A percentile compares a stretch with the other conserved stretches of the same genome.
phyloP scores from a whole-genome alignment of 2,329 filamentous ascomycete species.

The Fusarium citri region DNA sequence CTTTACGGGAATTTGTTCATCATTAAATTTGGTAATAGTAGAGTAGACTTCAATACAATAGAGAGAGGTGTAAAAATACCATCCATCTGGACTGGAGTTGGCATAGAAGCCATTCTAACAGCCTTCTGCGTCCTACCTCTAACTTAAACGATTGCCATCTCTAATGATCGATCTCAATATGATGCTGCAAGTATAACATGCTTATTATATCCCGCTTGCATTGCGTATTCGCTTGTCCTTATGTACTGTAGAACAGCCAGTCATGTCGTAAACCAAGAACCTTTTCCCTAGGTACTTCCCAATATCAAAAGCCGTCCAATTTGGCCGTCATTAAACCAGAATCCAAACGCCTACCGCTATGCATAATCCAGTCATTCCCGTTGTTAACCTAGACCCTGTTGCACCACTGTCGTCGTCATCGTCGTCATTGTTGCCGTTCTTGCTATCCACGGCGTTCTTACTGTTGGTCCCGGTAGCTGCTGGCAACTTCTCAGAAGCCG shows the following conservation, averaged over 20 bases:
- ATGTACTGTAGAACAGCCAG: neutral
- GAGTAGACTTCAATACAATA: neutral
- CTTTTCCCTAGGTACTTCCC: neutral
- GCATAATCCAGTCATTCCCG: constrained; percentile 47
- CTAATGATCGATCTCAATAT: neutral
- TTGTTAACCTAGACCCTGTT: constrained; percentile 26
- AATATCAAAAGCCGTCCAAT: constrained; percentile 1
- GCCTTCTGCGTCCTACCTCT: neutral
- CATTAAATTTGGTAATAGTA: too few relatives aligned
- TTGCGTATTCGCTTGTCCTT: neutral
- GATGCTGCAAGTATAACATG: neutral
- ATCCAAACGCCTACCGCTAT: constrained; percentile 57
- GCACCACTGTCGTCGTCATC: constrained; percentile 38
- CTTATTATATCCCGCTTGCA: neutral
- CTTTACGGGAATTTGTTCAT: neutral
- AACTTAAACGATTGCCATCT: neutral
- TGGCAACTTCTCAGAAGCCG: constrained; percentile 38
- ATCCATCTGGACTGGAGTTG: neutral
- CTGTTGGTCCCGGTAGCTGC: constrained; percentile 43
- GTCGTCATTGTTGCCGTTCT: constrained; percentile 31
- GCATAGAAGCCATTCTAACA: neutral
- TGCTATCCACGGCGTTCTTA: constrained; percentile 14
- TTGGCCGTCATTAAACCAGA: constrained; percentile 43
- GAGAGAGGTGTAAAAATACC: neutral
- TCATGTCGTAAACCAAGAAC: neutral